These are phyloP conservation scores for Glycine soja DNA, from an alignment of 306 rosid species.

Conservation along the genomic window DNA sequence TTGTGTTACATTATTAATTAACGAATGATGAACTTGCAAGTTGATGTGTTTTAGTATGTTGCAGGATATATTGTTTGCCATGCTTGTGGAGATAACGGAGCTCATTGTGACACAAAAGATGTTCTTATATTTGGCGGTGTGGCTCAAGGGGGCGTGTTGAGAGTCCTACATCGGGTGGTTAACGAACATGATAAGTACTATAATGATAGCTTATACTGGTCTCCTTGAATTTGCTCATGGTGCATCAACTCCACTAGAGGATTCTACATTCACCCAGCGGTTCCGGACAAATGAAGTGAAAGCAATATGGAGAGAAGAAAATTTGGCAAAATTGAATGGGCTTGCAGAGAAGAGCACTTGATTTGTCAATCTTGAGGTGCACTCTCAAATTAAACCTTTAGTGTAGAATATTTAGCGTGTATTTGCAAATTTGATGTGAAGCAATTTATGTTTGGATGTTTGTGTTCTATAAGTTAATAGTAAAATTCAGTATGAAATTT, in stretches of 20 bases:
- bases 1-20: not conserved
- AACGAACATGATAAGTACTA: too few relatives aligned
- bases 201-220: slow-evolving; percentile 91
- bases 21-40: not conserved
- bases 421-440: not conserved
- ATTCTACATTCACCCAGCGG: slow-evolving; percentile 84
- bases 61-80: slow-evolving; percentile 85
- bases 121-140: slow-evolving; percentile 96
- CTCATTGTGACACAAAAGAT: slow-evolving; percentile 89
- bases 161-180: too few relatives aligned
- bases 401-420: not conserved
- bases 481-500: not conserved
- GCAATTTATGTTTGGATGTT: not conserved
- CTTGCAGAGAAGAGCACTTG: slow-evolving; percentile 47
- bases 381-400: not conserved
- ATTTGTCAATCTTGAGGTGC: slow-evolving; percentile 44
- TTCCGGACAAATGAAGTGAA: slow-evolving; percentile 94
- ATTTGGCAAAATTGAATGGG: slow-evolving; percentile 43
- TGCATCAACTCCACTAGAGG: slow-evolving; percentile 67
- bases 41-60: slow-evolving; percentile 39
- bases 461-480: not conserved
- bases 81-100: slow-evolving; percentile 97
- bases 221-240: slow-evolving; percentile 86
- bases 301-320: slow-evolving; percentile 83
- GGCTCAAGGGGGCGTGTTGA: too few relatives aligned